Evolutionary conservation across 176 grass and related monocot genomes (phyloP).

Genomic region (Eleusine indica): DNA sequence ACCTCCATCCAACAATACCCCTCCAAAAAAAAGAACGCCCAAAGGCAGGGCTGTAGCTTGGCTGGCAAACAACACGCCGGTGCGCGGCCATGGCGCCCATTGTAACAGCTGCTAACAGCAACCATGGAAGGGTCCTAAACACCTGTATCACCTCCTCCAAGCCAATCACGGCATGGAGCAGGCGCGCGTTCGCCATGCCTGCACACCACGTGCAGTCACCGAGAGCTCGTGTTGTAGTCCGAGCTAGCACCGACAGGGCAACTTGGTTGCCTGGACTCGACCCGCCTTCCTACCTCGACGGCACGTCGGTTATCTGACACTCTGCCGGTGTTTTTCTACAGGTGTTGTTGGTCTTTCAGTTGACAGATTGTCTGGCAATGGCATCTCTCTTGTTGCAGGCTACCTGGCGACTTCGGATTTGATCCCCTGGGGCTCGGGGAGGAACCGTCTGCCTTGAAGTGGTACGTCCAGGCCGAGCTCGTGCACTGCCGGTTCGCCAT

Average conservation of each 20-base stretch:
- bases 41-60: not conserved
- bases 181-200: not conserved
- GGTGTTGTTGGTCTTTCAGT: not conserved
- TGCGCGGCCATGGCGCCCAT: slow-evolving; percentile 48
- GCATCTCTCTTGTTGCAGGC: slow-evolving; percentile 36
- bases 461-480: slow-evolving; percentile 93
- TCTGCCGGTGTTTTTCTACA: not conserved
- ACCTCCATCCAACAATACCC: not conserved
- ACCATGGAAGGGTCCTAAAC: slow-evolving; percentile 17
- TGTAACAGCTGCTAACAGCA: slow-evolving; percentile 32
- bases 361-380: slow-evolving; percentile 20
- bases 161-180: slow-evolving; percentile 10
- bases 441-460: slow-evolving; percentile 64
- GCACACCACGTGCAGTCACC: not conserved
- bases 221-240: slow-evolving; percentile 29
- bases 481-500: slow-evolving; percentile 86
- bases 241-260: slow-evolving; percentile 52
- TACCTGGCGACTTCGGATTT: slow-evolving; percentile 82
- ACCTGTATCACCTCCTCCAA: slow-evolving; percentile 29
- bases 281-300: slow-evolving; percentile 79
- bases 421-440: slow-evolving; percentile 84
- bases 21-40: not conserved
- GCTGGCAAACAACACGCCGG: slow-evolving; percentile 3
- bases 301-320: slow-evolving; percentile 71
- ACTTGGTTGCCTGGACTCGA: slow-evolving; percentile 82